These are phyloP conservation scores for Cladophialophora carrionii DNA, from an alignment of 2,329 filamentous ascomycete genomes.

Conservation along the genomic window DNA sequence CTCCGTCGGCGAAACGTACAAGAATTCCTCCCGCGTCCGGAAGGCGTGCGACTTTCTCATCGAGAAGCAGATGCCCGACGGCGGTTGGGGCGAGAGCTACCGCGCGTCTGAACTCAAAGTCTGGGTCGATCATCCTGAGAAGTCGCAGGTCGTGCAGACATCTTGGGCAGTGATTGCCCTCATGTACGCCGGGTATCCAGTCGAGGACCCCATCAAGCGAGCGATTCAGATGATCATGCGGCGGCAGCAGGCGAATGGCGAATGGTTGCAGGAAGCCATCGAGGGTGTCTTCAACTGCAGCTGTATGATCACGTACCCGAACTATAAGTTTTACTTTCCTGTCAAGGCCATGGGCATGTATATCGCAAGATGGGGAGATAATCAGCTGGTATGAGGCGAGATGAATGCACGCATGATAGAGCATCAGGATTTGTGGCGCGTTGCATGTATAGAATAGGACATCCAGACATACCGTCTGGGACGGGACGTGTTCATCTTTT, in stretches of 20 bases:
- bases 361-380: constrained; percentile 70
- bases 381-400: constrained; percentile 52
- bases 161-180: constrained; percentile 84
- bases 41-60: constrained; percentile 84
- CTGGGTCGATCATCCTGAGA: constrained; percentile 68
- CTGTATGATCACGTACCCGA: constrained; percentile 98
- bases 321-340: constrained; percentile 97
- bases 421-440: no score
- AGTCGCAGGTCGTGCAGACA: constrained; percentile 90
- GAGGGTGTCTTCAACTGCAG: constrained; percentile 99
- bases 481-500: neutral
- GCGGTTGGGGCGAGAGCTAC: constrained; percentile 97
- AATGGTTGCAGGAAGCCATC: constrained; percentile 94
- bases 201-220: constrained; percentile 70
- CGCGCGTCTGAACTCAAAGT: constrained; percentile 75
- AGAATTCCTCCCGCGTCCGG: constrained; percentile 69
- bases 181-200: constrained; percentile 79
- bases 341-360: constrained; percentile 94
- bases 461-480: neutral
- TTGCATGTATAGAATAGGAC: neutral
- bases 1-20: constrained; percentile 79
- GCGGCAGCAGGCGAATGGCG: constrained; percentile 83
- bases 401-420: neutral
- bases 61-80: constrained; percentile 80
- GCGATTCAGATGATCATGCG: constrained; percentile 81